Base-by-base conservation (phyloP, 2,329 filamentous ascomycete species). In the Diaporthe vexans region DNA sequence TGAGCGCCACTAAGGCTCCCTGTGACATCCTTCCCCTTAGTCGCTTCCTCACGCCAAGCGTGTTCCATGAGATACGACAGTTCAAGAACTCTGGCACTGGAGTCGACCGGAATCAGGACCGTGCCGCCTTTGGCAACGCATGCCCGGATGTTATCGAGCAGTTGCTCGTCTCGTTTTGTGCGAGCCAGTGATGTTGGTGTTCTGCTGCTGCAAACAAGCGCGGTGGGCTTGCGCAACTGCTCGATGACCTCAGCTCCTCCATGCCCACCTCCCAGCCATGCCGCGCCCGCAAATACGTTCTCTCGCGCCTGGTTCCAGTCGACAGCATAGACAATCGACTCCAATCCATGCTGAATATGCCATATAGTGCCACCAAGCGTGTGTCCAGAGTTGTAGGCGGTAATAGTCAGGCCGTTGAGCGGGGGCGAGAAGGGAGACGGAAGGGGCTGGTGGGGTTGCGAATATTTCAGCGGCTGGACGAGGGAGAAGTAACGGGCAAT, bases 241-340 rank as follows among this genome's bases (percentile, higher is more conserved):
- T 99, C 97, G 73, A 98, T 95, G 26, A 99, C 95, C 81, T 98
- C 95, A 11, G 94, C 93, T 26, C 95, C 94, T 91, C 92, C 78
- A 57, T 81, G 79, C 5, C 78, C 92, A 8, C 94, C 94, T 59
- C 94, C 95, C 56, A 99, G 88, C 95, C 97, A 98, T 35, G 96
- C 95, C 29, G 97, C 97, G 76, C 96, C 96, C 0, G 96, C 92
- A 75, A 98, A 92, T 21, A 98, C 95, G 84, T 98, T 97, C 82
- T 99, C 97, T 78, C 95, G 91, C n/a, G 94, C 95, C 84, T 98
- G 95, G 79, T 98, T 98, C 97, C 97, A 99, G 81, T 98, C 96
- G 24, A 98, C 94, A 0, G 97, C 96, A 80, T 99, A 98, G 1
- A 99, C 95, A 56, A 99, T 96, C 0, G 95, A 98, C 82, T 99